phyloP scores from a whole-genome alignment of 345 rosid genomes.

The Fremontodendron californicum region DNA sequence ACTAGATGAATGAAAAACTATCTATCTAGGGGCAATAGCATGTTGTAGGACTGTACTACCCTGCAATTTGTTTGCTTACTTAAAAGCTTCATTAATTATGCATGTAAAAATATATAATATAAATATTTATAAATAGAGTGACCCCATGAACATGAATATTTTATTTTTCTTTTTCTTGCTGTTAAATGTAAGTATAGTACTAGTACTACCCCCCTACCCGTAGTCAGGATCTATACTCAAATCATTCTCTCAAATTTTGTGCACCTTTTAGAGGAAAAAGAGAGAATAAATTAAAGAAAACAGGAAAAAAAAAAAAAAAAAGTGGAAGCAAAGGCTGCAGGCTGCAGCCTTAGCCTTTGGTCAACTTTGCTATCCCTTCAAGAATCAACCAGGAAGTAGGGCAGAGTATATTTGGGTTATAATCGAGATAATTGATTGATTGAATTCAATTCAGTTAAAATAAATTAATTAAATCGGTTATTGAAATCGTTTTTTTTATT shows the following conservation, averaged over 20 bases:
- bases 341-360: slow-evolving; percentile 1
- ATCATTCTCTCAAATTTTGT: not conserved
- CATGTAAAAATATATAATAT: not conserved
- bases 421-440: no score
- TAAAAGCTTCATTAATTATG: not conserved
- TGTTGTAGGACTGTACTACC: not conserved
- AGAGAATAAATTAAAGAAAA: not conserved
- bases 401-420: no score
- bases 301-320: not conserved
- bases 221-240: not conserved
- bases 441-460: no score
- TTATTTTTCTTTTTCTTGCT: not conserved
- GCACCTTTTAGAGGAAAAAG: not conserved
- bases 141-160: not conserved
- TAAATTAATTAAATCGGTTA: no score
- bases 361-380: slow-evolving; percentile 9
- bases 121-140: no score
- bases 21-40: not conserved
- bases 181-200: not conserved
- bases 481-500: no score
- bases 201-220: no score
- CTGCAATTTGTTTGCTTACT: not conserved
- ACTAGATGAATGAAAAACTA: no score
- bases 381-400: not conserved
- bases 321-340: slow-evolving; percentile 12